These are phyloP conservation scores for Fomitopsis betulina DNA, from an alignment of 1,284 basidiomycete species.

Conservation along the genomic window DNA sequence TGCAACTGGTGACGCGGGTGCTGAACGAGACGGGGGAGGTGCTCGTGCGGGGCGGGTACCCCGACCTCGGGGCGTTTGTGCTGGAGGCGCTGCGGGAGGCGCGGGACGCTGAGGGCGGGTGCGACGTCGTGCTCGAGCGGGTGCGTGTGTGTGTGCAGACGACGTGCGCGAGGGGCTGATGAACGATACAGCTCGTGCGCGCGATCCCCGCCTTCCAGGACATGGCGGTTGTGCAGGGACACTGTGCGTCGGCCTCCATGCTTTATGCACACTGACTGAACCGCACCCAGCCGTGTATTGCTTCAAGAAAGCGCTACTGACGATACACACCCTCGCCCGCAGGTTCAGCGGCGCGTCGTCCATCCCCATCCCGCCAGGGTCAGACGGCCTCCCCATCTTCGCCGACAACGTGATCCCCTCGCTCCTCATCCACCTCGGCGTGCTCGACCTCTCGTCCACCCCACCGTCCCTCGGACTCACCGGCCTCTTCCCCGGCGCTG, in stretches of 20 bases:
- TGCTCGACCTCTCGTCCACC: conserved; percentile 58
- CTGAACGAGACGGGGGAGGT: conserved; percentile 72
- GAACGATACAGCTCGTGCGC: conserved; percentile 50
- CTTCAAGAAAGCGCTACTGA: conserved; percentile 86
- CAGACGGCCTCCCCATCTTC: conserved; percentile 66
- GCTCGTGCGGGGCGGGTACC: conserved; percentile 56
- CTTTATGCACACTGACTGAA: neutral
- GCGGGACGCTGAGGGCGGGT: conserved; percentile 34
- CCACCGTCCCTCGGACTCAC: conserved; percentile 34
- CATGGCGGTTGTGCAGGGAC: conserved; percentile 56
- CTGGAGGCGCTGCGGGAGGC: conserved; percentile 56
- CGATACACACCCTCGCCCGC: conserved; percentile 65
- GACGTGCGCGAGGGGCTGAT: neutral
- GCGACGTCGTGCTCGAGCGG: conserved; percentile 59
- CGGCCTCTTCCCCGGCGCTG: conserved; percentile 41
- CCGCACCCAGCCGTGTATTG: conserved; percentile 65
- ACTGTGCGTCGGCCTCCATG: conserved; percentile 44
- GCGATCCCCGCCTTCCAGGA: conserved; percentile 77
- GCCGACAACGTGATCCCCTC: conserved; percentile 87
- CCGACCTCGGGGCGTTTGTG: conserved; percentile 73
- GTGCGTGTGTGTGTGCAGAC: conserved; percentile 31
- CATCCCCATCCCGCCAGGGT: conserved; percentile 54
- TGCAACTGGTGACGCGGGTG: conserved; percentile 58
- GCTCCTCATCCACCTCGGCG: conserved; percentile 71
- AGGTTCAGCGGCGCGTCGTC: conserved; percentile 51